Evolutionary conservation across 1,284 basidiomycete genomes (phyloP), one percentile per base, ranked within the genome.

Genomic region (Marasmius sp.): DNA sequence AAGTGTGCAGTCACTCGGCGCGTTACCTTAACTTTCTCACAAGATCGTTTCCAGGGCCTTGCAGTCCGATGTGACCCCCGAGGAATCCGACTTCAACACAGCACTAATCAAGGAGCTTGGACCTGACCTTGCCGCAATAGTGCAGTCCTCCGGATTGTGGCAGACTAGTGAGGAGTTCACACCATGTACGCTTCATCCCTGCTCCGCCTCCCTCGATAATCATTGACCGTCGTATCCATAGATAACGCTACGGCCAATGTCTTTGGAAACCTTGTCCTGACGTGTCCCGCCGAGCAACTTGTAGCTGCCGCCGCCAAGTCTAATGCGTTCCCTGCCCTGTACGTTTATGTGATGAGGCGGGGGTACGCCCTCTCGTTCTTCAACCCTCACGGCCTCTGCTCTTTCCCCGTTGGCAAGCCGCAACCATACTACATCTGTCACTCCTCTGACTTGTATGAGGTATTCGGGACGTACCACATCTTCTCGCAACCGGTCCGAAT

Each of bases 381-480:
- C 39, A 56, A 66, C 43, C 60, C 65, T 10, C 67, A 62, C 51
- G 41, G 36, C 12, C 45, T 64, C 9, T 67, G 64, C 61, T 61
- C 66, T 22, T 63, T 65, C 59, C 60, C 66, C 14, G 58, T 62
- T 7, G 59, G 60, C 38, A 22, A 64, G 37, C 48, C 55, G 12
- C 57, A 61, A 22, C 52, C 62, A 16, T 65, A 59, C 38, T 64
- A 57, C 11, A 62, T 73, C 67, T 76, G 75, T 53, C 75, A 75
- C 56, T 72, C 72, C 0, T 72, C 74, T 16, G 75, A 76, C 38
- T 64, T 76, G 1, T 68, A 70, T 61, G 74, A 73, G 60, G 71
- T 70, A 39, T 63, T 63, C 34, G 62, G 62, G 16, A 63, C 62
- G 5, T 63, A 63, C 33, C 50, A 63, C 45, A 51, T 63, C 6